A percentile compares a stretch with the other conserved stretches of the same genome.
Evolutionary conservation across 2,329 filamentous ascomycete genomes (phyloP).

Genomic region (Fusarium liriodendri): DNA sequence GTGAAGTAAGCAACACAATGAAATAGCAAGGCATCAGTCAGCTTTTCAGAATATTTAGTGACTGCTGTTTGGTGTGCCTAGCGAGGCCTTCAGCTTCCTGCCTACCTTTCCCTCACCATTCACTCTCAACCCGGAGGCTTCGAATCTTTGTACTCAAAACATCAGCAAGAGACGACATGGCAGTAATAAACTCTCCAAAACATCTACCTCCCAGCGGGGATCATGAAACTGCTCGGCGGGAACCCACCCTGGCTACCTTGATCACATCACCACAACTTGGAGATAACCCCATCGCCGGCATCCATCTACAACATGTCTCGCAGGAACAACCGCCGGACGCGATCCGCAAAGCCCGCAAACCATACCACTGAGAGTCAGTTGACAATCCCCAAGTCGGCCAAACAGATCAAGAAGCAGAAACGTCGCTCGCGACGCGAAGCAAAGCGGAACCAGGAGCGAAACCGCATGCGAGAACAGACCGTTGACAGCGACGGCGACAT

Average conservation of each 20-base stretch:
- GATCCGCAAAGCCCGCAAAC: background rate
- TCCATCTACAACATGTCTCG: background rate
- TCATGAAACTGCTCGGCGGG: background rate
- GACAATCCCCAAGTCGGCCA: background rate
- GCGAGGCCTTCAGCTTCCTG: background rate
- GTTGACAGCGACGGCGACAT: slow-evolving; percentile 5
- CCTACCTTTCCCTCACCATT: background rate
- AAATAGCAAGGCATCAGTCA: background rate
- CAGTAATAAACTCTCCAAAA: background rate
- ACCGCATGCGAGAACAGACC: too few relatives aligned
- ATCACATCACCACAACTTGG: background rate
- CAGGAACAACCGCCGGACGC: background rate
- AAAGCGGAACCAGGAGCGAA: background rate
- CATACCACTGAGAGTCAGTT: background rate
- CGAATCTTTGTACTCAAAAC: background rate
- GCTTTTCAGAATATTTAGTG: accelerated
- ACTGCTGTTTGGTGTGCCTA: background rate
- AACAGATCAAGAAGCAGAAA: background rate
- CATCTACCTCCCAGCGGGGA: background rate
- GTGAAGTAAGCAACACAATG: background rate
- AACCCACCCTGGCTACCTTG: background rate
- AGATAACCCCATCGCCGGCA: background rate
- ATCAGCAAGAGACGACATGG: background rate
- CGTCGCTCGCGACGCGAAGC: background rate
- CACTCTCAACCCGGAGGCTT: background rate